phyloP scores from a whole-genome alignment of 352 stramenopile genomes.

The Phytophthora citrophthora region DNA sequence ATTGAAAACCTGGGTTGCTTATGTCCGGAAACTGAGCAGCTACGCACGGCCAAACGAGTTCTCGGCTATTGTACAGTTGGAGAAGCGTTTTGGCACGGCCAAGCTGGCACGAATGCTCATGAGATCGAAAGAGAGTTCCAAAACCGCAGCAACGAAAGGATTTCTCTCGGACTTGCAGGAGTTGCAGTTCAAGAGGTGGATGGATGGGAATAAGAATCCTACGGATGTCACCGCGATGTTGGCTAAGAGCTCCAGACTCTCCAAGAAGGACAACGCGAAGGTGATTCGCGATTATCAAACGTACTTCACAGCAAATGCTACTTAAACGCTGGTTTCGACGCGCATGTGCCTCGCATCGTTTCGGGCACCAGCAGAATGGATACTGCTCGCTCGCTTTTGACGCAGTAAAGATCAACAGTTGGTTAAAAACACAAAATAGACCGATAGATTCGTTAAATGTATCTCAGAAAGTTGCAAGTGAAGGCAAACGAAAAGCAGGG shows the following conservation, averaged over 20 bases:
- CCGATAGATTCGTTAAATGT: no score
- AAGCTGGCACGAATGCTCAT: background rate
- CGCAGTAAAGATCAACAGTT: no score
- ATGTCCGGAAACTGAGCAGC: background rate
- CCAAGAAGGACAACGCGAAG: background rate
- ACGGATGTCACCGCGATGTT: background rate
- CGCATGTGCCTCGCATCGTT: no score
- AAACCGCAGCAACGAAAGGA: background rate
- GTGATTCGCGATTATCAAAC: background rate
- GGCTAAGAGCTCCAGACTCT: background rate
- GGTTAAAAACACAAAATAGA: no score
- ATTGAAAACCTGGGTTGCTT: background rate
- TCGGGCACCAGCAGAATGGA: no score
- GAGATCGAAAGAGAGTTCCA: background rate
- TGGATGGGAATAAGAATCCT: background rate
- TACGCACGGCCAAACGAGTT: background rate
- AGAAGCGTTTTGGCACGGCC: background rate
- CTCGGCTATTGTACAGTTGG: background rate
- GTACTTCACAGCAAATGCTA: background rate
- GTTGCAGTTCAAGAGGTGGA: background rate
- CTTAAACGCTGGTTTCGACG: no score
- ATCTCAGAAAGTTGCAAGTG: no score
- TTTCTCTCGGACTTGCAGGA: background rate
- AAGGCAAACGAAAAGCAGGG: no score
- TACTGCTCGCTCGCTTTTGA: no score